A percentile compares a stretch with the other conserved stretches of the same genome.
phyloP scores from a whole-genome alignment of 78 protist species.

The Dictyostelium firmibasis region DNA sequence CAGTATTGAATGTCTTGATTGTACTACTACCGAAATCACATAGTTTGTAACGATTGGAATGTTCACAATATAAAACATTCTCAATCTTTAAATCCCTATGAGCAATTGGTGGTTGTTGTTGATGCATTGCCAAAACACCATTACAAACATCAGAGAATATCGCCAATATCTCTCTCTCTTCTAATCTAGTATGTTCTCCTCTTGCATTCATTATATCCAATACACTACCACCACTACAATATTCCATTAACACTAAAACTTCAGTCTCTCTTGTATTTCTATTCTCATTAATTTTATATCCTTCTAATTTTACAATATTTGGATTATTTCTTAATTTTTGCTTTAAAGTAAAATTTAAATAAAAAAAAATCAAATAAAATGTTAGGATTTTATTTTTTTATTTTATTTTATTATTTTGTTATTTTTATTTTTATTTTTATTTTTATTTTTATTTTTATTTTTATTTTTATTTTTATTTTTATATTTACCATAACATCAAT shows the following conservation, averaged over 20 bases:
- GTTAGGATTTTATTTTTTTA: background rate
- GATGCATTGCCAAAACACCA: constrained; percentile 74
- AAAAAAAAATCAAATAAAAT: background rate
- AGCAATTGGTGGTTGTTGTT: constrained; percentile 77
- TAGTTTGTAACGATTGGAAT: constrained; percentile 55
- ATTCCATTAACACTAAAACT: constrained; percentile 74
- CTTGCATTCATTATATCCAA: constrained; percentile 78
- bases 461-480: background rate
- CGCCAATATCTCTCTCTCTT: constrained; percentile 57
- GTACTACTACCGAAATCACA: constrained; percentile 87
- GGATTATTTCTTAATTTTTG: constrained; percentile 29
- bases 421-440: no score
- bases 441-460: background rate
- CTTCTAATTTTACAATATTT: constrained; percentile 64
- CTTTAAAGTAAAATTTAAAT: background rate
- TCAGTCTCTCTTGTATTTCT: constrained; percentile 68
- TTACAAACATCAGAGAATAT: constrained; percentile 59
- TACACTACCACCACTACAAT: constrained; percentile 78
- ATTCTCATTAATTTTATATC: constrained; percentile 14
- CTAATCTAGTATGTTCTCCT: constrained; percentile 29
- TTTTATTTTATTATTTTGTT: no score
- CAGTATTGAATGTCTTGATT: constrained; percentile 10
- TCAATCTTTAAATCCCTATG: constrained; percentile 86
- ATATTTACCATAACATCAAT: constrained; percentile 57
- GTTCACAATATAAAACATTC: constrained; percentile 39